Conservation (phyloP, 768 basidiomycete species). For the Rhizopogon vesiculosus region DNA sequence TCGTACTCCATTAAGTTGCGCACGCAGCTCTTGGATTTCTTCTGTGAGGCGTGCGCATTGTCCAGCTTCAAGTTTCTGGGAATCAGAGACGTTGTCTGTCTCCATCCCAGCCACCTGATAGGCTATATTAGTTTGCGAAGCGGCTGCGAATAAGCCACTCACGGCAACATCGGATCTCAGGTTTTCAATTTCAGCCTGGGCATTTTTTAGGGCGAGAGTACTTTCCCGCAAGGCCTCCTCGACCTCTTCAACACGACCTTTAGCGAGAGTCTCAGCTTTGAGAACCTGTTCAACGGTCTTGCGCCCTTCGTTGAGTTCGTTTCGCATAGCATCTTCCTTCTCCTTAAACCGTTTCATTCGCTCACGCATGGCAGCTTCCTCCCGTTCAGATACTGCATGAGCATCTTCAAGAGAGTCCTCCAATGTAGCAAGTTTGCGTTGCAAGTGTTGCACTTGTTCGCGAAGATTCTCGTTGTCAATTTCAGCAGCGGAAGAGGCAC, state of each 20-base stretch:
- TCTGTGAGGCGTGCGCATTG: conserved; percentile 49
- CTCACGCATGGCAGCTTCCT: conserved; percentile 60
- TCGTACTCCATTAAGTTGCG: conserved; percentile 38
- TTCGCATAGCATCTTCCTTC: conserved; percentile 64
- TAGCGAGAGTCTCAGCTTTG: conserved; percentile 58
- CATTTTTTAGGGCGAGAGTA: conserved; percentile 81
- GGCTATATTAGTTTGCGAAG: not conserved
- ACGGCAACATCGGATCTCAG: conserved; percentile 71
- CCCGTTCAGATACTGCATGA: conserved; percentile 63
- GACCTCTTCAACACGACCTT: conserved; percentile 72
- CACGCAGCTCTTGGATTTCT: conserved; percentile 53
- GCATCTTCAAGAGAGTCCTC: conserved; percentile 87
- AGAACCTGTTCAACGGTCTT: conserved; percentile 59
- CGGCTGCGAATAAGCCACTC: conserved; percentile 26
- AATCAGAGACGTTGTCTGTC: conserved; percentile 31
- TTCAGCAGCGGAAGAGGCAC: conserved; percentile 67
- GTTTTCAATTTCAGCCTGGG: conserved; percentile 85
- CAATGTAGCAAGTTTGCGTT: conserved; percentile 65
- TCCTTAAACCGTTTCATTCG: conserved; percentile 66
- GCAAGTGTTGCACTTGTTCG: conserved; percentile 87
- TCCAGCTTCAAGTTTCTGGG: conserved; percentile 41
- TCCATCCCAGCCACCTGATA: conserved; percentile 46
- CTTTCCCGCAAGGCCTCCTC: conserved; percentile 90
- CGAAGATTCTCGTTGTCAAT: conserved; percentile 93
- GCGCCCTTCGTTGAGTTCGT: conserved; percentile 64